phyloP scores from a whole-genome alignment of 1,284 basidiomycete species.

The Sparassis latifolia region DNA sequence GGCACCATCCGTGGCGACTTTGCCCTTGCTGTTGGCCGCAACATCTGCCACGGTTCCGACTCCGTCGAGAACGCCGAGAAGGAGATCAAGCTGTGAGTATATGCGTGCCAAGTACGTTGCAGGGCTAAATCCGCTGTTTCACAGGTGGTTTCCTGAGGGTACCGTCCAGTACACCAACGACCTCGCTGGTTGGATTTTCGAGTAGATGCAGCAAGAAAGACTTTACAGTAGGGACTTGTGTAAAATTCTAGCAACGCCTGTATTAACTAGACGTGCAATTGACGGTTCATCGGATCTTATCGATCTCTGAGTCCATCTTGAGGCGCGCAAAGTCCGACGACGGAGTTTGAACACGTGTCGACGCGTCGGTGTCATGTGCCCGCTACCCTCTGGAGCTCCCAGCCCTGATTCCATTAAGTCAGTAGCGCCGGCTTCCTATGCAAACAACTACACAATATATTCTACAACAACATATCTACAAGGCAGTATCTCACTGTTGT shows the following conservation, averaged over 20 bases:
- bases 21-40: conserved; percentile 88
- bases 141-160: conserved; percentile 84
- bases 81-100: conserved; percentile 81
- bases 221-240: too few species aligned
- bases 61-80: conserved; percentile 86
- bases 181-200: conserved; percentile 76
- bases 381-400: not conserved
- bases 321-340: too few species aligned
- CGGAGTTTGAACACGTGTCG: not conserved
- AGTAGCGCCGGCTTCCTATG: too few species aligned
- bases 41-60: conserved; percentile 95
- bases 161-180: conserved; percentile 69
- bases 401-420: too few species aligned
- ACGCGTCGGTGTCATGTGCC: not conserved
- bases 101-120: not conserved
- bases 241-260: too few species aligned
- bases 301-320: too few species aligned
- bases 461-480: too few species aligned
- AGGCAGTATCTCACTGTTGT: not conserved
- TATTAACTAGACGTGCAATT: too few species aligned
- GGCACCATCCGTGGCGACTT: conserved; percentile 91
- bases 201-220: conserved; percentile 39
- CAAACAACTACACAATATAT: too few species aligned
- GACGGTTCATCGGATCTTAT: too few species aligned
- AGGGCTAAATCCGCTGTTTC: conserved; percentile 14